Evolutionary conservation across 2,329 filamentous ascomycete genomes (phyloP).

Genomic region (Diaporthe caulivora): DNA sequence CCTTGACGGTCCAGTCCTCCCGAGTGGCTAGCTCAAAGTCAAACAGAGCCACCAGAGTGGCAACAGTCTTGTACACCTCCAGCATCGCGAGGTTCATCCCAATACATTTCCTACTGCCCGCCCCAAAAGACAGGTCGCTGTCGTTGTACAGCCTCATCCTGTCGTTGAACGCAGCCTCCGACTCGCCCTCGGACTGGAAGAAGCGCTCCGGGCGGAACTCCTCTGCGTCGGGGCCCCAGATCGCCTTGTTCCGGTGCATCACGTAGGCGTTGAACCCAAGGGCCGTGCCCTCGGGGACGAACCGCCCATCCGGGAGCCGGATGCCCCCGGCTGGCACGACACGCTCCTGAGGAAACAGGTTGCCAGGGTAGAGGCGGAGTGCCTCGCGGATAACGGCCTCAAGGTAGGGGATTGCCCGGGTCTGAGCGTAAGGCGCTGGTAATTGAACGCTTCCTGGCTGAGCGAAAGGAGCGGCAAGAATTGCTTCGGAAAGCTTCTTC

Average conservation of each 20-base stretch:
- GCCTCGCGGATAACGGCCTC: constrained; percentile 62
- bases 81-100: constrained; percentile 50
- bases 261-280: constrained; percentile 55
- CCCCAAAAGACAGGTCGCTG: constrained; percentile 51
- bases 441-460: background rate
- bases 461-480: constrained; percentile 26
- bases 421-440: constrained; percentile 19
- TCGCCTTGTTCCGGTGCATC: constrained; percentile 49
- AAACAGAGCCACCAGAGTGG: constrained; percentile 55
- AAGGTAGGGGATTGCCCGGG: constrained; percentile 46
- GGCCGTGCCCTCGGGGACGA: constrained; percentile 45
- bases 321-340: constrained; percentile 56
- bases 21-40: constrained; percentile 21
- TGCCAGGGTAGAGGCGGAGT: constrained; percentile 59
- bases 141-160: constrained; percentile 52
- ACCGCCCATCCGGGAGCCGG: constrained; percentile 48
- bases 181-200: constrained; percentile 52
- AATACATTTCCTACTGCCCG: constrained; percentile 50
- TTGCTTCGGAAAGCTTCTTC: background rate
- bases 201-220: constrained; percentile 61
- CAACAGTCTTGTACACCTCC: constrained; percentile 52
- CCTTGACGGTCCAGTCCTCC: constrained; percentile 27
- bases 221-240: constrained; percentile 58
- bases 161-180: constrained; percentile 47
- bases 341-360: constrained; percentile 60